These are phyloP conservation scores for Trametopsis cervina DNA, from an alignment of 768 basidiomycete species.

Conservation along the genomic window DNA sequence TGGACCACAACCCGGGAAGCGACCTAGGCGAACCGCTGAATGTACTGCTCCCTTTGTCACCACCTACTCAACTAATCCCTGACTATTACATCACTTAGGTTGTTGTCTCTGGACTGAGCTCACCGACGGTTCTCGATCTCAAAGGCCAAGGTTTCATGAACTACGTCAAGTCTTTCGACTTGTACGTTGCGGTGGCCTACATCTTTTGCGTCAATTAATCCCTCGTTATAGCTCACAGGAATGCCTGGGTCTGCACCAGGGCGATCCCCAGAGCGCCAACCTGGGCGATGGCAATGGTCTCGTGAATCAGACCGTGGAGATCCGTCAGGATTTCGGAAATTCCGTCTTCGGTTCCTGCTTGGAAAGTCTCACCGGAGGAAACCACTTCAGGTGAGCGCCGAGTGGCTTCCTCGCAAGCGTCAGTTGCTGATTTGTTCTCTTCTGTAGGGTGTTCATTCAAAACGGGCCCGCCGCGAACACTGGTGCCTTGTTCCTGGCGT, in stretches of 20 bases:
- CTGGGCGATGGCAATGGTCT: conserved; percentile 42
- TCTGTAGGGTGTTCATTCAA: conserved; percentile 45
- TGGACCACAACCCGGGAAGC: conserved; percentile 29
- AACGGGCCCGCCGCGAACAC: conserved; percentile 46
- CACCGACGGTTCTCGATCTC: conserved; percentile 46
- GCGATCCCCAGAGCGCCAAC: conserved; percentile 33
- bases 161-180: conserved; percentile 55
- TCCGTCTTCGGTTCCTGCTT: conserved; percentile 35
- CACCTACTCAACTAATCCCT: not conserved
- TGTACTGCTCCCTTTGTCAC: conserved; percentile 19
- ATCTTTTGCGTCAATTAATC: not conserved
- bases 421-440: not conserved
- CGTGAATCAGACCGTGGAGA: conserved; percentile 37
- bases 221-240: conserved; percentile 22
- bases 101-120: conserved; percentile 61
- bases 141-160: conserved; percentile 50
- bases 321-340: conserved; percentile 36
- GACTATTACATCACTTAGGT: conserved; percentile 27
- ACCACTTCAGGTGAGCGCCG: conserved; percentile 49
- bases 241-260: conserved; percentile 31
- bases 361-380: conserved; percentile 39
- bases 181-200: conserved; percentile 33
- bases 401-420: not conserved
- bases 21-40: conserved; percentile 41
- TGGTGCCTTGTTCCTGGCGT: conserved; percentile 54